Evolutionary conservation across 176 grass and related monocot species (phyloP).

Genomic region (Tillandsia fasciculata): DNA sequence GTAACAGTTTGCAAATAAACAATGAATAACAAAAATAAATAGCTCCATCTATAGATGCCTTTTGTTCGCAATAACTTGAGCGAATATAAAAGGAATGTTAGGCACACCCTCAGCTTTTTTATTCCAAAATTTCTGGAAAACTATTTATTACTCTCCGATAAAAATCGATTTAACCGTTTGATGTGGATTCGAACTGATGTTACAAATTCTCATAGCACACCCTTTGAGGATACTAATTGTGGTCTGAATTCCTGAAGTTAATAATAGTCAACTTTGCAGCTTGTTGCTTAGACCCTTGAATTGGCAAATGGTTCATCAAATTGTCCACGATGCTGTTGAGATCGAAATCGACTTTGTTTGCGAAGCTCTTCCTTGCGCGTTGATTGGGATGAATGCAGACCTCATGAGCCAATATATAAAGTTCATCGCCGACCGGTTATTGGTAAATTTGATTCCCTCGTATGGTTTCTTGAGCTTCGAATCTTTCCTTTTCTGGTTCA

Average conservation of each 20-base stretch:
- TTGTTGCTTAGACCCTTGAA: slow-evolving; percentile 1
- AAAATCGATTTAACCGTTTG: no score
- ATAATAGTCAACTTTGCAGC: background rate
- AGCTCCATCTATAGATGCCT: background rate
- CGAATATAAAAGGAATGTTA: no score
- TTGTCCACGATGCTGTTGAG: slow-evolving; percentile 24
- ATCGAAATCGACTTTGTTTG: slow-evolving; percentile 35
- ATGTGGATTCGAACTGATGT: no score
- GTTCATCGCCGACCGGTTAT: slow-evolving; percentile 18
- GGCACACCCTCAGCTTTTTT: no score
- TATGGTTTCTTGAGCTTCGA: background rate
- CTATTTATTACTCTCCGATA: no score
- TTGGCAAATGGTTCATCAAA: background rate
- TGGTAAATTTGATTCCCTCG: background rate
- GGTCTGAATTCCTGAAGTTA: background rate
- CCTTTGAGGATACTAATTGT: background rate
- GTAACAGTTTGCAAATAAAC: no score
- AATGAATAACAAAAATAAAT: no score
- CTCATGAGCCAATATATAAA: slow-evolving; percentile 35
- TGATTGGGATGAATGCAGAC: slow-evolving; percentile 27
- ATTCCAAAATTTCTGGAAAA: no score
- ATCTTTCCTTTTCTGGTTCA: background rate
- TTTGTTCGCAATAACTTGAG: background rate
- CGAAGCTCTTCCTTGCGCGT: slow-evolving; percentile 17
- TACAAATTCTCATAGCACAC: background rate